Conservation (phyloP, 306 rosid genomes). For the Acmispon strigosus region DNA sequence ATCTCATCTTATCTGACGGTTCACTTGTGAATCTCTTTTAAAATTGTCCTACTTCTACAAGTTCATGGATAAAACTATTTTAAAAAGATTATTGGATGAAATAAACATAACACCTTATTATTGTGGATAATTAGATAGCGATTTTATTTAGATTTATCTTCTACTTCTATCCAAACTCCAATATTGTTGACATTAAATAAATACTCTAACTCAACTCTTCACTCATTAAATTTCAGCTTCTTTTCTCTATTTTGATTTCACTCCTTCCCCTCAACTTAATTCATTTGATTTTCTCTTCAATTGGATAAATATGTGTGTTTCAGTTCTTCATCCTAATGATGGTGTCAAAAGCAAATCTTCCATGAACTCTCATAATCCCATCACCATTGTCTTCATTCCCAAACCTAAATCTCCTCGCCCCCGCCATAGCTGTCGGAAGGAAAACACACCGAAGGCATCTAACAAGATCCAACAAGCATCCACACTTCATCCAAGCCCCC, state of each 20-base stretch:
- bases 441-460: too few relatives aligned
- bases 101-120: too few relatives aligned
- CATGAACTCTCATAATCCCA: not conserved
- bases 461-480: not conserved
- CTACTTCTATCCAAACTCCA: too few relatives aligned
- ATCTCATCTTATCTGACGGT: too few relatives aligned
- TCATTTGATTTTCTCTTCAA: not conserved
- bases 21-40: too few relatives aligned
- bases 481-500: not conserved
- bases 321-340: conserved; percentile 33
- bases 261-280: not conserved
- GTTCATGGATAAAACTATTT: too few relatives aligned
- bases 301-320: conserved; percentile 22
- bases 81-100: too few relatives aligned
- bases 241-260: not conserved
- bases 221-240: not conserved
- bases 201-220: not conserved
- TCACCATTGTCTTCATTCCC: not conserved
- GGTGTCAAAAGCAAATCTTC: not conserved
- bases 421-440: not conserved
- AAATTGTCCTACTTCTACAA: too few relatives aligned
- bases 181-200: too few relatives aligned
- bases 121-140: too few relatives aligned
- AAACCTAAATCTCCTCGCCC: conserved; percentile 3
- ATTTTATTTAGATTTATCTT: too few relatives aligned